phyloP scores from a whole-genome alignment of 352 stramenopile species.

The Globisporangium recalcitrans region DNA sequence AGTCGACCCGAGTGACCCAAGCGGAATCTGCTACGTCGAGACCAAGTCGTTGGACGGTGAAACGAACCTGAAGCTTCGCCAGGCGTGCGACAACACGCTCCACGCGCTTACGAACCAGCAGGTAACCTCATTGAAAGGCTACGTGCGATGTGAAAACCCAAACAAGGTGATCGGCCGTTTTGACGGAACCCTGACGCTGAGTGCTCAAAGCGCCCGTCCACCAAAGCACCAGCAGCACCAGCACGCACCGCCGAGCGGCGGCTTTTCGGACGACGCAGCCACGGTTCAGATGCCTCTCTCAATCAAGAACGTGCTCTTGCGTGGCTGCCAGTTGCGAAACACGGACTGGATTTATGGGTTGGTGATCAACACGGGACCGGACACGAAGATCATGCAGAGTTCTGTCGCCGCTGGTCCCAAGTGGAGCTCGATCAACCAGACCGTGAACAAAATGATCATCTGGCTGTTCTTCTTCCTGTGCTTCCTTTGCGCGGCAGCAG shows the following conservation, averaged over 20 bases:
- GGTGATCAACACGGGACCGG: conserved; percentile 83
- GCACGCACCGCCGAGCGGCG: neutral
- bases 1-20: conserved; percentile 47
- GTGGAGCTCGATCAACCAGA: conserved; percentile 81
- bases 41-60: conserved; percentile 88
- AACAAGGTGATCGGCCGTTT: conserved; percentile 82
- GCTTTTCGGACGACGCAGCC: conserved; percentile 8
- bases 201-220: conserved; percentile 12
- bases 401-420: conserved; percentile 51
- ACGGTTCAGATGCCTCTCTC: conserved; percentile 48
- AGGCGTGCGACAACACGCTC: conserved; percentile 58
- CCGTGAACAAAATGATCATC: conserved; percentile 78
- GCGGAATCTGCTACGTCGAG: conserved; percentile 83
- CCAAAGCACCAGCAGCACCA: conserved; percentile 12
- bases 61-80: conserved; percentile 87
- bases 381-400: conserved; percentile 86
- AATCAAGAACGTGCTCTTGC: conserved; percentile 86
- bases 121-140: conserved; percentile 38
- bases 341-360: conserved; percentile 88
- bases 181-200: conserved; percentile 52
- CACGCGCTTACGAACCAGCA: conserved; percentile 30
- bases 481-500: conserved; percentile 45
- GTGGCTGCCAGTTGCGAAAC: conserved; percentile 83
- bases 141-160: conserved; percentile 64
- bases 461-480: conserved; percentile 69